These are phyloP conservation scores for Trypanosoma melophagium DNA, from an alignment of 208 protist species.

Conservation along the genomic window DNA sequence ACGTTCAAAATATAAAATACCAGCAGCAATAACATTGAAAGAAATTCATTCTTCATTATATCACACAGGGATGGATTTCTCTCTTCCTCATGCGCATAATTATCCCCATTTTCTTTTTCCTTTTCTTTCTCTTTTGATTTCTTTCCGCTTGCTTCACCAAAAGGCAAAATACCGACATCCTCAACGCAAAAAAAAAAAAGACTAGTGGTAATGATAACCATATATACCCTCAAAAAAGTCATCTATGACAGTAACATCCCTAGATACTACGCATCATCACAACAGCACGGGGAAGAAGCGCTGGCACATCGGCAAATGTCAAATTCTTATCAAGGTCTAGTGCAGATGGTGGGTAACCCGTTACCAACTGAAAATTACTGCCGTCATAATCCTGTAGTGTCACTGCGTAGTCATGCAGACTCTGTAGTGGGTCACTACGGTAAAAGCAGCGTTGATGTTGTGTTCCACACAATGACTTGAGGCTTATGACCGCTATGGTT, in stretches of 20 bases:
- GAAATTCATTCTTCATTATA: too few species aligned
- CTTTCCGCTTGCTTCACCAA: too few species aligned
- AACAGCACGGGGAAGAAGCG: constrained; percentile 58
- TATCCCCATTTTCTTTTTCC: too few species aligned
- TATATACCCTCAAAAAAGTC: too few species aligned
- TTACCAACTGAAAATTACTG: constrained; percentile 51
- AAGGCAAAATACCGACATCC: too few species aligned
- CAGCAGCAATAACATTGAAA: too few species aligned
- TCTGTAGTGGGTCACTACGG: constrained; percentile 54
- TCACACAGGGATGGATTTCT: too few species aligned
- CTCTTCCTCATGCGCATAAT: too few species aligned
- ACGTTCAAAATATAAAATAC: too few species aligned
- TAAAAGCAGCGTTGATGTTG: constrained; percentile 60
- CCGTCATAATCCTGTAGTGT: constrained; percentile 59
- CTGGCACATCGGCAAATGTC: constrained; percentile 49
- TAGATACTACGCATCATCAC: constrained; percentile 48
- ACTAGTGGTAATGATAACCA: too few species aligned
- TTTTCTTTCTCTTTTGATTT: background rate
- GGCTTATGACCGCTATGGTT: constrained; percentile 41
- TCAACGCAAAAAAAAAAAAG: background rate
- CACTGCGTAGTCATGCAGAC: constrained; percentile 48
- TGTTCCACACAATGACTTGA: constrained; percentile 51
- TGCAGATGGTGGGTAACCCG: constrained; percentile 63
- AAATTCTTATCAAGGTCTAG: constrained; percentile 45
- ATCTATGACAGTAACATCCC: too few species aligned